Evolutionary conservation across 2,329 filamentous ascomycete genomes (phyloP).

Genomic region (Hypomyces rosellus): DNA sequence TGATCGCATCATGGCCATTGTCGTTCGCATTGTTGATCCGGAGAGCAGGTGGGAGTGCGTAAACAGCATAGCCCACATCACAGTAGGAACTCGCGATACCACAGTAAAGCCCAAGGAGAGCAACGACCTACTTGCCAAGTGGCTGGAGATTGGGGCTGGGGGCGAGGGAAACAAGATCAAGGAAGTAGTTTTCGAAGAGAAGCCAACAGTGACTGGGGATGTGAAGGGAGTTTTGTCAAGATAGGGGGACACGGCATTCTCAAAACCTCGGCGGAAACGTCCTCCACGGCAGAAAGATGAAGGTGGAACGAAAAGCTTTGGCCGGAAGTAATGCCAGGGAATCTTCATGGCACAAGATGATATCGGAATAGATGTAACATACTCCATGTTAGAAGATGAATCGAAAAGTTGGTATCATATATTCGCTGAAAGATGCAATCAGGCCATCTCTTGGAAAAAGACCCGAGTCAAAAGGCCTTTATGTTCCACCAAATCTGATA

Average conservation of each 20-base stretch:
- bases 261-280: no score
- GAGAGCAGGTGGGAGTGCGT: conserved; percentile 57
- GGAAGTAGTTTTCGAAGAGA: conserved; percentile 45
- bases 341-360: no score
- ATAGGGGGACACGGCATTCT: conserved; percentile 21
- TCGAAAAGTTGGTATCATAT: no score
- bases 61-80: conserved; percentile 81
- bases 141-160: conserved; percentile 55
- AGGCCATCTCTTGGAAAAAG: no score
- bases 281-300: no score
- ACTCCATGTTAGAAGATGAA: no score
- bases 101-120: conserved; percentile 88
- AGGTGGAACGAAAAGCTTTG: no score
- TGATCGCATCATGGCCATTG: conserved; percentile 81
- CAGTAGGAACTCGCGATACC: conserved; percentile 70
- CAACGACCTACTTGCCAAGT: conserved; percentile 72
- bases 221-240: conserved; percentile 40
- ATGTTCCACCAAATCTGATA: no score
- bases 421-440: no score
- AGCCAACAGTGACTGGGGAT: conserved; percentile 43
- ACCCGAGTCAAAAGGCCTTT: no score
- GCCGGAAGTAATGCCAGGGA: no score
- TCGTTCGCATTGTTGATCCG: conserved; percentile 63
- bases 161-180: conserved; percentile 35
- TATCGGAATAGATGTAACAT: no score